These are phyloP conservation scores for Sesbania bispinosa DNA, from an alignment of 306 rosid genomes.

Conservation along the genomic window DNA sequence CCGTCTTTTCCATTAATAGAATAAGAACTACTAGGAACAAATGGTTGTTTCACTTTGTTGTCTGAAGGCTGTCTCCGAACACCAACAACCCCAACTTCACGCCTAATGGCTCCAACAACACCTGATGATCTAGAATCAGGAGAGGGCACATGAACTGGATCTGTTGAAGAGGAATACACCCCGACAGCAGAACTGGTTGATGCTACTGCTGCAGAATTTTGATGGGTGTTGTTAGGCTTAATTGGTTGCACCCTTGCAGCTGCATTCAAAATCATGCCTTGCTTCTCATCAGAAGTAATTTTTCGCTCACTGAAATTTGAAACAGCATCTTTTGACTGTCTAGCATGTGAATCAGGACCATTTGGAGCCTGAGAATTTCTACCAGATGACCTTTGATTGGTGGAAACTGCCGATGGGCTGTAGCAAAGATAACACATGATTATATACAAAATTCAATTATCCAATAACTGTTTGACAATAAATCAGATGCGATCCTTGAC, in stretches of 20 bases:
- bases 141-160: constrained; percentile 99
- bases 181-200: constrained; percentile 77
- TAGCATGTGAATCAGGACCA: constrained; percentile 52
- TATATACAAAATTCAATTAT: constrained; percentile 4
- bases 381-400: constrained; percentile 52
- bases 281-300: constrained; percentile 48
- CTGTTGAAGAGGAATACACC: constrained; percentile 90
- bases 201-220: constrained; percentile 42
- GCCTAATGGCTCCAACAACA: constrained; percentile 90
- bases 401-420: constrained; percentile 54
- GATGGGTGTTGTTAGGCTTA: constrained; percentile 49
- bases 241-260: constrained; percentile 43
- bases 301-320: constrained; percentile 40
- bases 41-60: constrained; percentile 45
- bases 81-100: constrained; percentile 95
- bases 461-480: not conserved
- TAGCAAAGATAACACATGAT: constrained; percentile 8
- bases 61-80: constrained; percentile 74
- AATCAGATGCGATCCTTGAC: not conserved
- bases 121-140: constrained; percentile 91
- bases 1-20: constrained; percentile 58
- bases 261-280: constrained; percentile 33
- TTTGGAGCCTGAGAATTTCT: constrained; percentile 44
- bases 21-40: constrained; percentile 53
- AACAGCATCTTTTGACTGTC: constrained; percentile 39